Evolutionary conservation across 139 green algal genomes (phyloP), one percentile per base, ranked within the genome.

Genomic region (Chlorella sp.): DNA sequence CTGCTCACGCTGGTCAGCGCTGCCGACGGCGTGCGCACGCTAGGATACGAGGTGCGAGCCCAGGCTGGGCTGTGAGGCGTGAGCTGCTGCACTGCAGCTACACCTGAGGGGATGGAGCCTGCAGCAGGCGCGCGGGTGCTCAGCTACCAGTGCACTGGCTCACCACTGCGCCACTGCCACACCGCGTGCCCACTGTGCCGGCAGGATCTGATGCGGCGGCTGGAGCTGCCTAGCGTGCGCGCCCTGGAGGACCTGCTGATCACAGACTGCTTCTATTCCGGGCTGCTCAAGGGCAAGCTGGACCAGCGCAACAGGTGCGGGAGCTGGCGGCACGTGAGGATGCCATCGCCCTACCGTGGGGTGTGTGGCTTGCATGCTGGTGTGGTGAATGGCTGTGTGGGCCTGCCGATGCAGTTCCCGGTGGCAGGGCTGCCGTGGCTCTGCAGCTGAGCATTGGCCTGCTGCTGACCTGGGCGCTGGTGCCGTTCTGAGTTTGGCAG

Each of bases 231-330:
- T 51, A 93, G 80, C 32, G 89, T 98, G 76, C 87, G 95, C 6
- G 89, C 96, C 83, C 92, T 99, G 70, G 96, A 99, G 89, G 94
- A 98, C 82, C 88, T 98, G 78, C 88, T 99, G 47, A 98, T 98
- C 80, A 94, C 91, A 26, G 88, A 98, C 70, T 98, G 96, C 91
- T 96, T 99, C 82, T 98, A 98, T 87, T 70, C 84, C 26, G 94
- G 90, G 16, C 70, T 95, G 65, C 34, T 96, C 4, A 80, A 63
- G 3, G 95, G 95, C n/a, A 94, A 92, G 91, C 90, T 98, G 63
- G 95, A 98, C 89, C 95, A 98, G 85, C 85, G 79, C 73, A 71
- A 87, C 79, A 80, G 69, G 57, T 91, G 83, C 81, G 74, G 12
- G 84, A 7, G 5, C 30, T 1, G 72, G 60, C 25, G 26, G 25